Conservation (phyloP, 2,329 filamentous ascomycete genomes). For the Aspergillus jensenii region DNA sequence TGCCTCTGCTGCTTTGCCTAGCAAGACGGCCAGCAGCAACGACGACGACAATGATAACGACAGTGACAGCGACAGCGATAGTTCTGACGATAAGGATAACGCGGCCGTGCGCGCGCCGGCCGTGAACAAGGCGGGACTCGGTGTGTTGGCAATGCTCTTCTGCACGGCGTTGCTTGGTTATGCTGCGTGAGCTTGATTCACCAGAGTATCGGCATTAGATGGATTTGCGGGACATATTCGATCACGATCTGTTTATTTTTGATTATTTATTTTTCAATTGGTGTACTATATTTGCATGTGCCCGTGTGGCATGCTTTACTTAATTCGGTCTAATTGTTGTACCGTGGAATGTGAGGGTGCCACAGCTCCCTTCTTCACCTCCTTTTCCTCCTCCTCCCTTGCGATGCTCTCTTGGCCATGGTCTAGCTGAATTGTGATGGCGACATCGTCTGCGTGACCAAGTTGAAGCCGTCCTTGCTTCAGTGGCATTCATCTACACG, state of each 20-base stretch:
- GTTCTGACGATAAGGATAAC: background rate
- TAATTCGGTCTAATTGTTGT: background rate
- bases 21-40: constrained; percentile 21
- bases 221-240: background rate
- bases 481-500: background rate
- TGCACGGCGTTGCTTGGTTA: constrained; percentile 30
- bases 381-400: background rate
- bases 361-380: background rate
- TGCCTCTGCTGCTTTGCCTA: constrained; percentile 33
- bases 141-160: constrained; percentile 32
- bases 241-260: background rate
- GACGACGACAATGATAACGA: constrained; percentile 8
- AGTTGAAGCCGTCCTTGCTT: background rate
- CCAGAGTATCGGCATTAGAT: too few relatives aligned
- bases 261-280: background rate
- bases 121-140: constrained; percentile 31
- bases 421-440: background rate
- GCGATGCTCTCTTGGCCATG: background rate
- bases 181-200: constrained; percentile 10
- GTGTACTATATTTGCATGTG: background rate
- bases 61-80: constrained; percentile 13
- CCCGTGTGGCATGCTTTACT: background rate
- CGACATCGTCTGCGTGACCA: background rate
- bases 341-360: background rate
- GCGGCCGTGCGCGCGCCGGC: constrained; percentile 15